A percentile compares a stretch with the other conserved stretches of the same genome.
Conservation (phyloP, 139 green algal species). For the Chlorella vulgaris region DNA sequence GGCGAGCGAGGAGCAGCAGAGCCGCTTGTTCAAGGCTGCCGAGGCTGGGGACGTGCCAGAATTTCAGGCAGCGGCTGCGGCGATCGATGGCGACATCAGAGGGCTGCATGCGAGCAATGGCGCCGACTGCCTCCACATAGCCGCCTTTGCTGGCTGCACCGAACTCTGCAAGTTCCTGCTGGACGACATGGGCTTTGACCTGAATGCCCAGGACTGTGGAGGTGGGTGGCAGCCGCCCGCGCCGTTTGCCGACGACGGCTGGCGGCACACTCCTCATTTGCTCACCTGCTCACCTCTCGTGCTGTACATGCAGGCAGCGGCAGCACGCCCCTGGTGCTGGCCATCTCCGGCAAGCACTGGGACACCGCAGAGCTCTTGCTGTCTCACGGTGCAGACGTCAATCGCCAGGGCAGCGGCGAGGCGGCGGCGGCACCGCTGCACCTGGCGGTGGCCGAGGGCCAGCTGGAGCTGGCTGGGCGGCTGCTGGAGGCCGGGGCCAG, state of each 20-base stretch:
- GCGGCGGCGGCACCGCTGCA: conserved; percentile 26
- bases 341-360: background rate
- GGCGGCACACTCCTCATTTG: background rate
- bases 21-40: background rate
- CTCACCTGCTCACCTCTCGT: background rate
- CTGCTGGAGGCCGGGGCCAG: conserved; percentile 38
- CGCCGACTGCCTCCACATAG: conserved; percentile 17
- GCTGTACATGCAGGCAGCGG: background rate
- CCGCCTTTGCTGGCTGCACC: conserved; percentile 2
- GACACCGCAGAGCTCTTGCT: conserved; percentile 5
- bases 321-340: conserved; percentile 16
- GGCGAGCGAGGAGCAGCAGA: background rate
- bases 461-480: background rate
- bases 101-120: background rate
- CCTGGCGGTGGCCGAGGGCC: conserved; percentile 29
- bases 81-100: background rate
- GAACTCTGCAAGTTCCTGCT: conserved; percentile 16
- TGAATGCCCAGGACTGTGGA: conserved; percentile 21
- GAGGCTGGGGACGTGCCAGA: background rate
- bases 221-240: background rate
- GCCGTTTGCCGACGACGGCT: background rate
- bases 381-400: background rate
- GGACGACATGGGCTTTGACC: conserved; percentile 8
- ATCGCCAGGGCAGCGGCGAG: background rate
- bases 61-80: background rate